Percentiles rank a stretch among this genome's conserved stretches.
phyloP scores from a whole-genome alignment of 441 rosid genomes.

The Raphanus hybrid region DNA sequence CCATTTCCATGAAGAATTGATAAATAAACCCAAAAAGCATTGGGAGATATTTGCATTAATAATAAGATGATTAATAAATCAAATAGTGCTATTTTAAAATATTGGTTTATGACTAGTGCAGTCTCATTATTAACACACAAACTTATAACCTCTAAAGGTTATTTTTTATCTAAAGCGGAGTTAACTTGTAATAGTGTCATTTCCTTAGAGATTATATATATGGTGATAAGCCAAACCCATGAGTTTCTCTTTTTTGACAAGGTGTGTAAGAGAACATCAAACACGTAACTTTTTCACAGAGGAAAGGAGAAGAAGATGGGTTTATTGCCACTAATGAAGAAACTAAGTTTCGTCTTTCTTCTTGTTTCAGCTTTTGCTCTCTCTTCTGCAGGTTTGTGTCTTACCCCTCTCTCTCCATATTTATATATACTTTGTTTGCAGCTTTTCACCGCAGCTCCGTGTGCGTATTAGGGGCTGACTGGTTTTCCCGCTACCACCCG shows the following conservation, averaged over 20 bases:
- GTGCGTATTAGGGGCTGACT: too few relatives aligned
- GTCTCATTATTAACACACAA: background rate
- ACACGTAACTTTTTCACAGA: conserved; percentile 17
- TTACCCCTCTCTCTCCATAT: background rate
- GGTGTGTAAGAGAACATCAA: conserved; percentile 25
- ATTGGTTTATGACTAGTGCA: background rate
- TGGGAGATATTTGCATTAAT: conserved; percentile 33
- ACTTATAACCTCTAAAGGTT: conserved; percentile 3
- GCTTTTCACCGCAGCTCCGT: conserved; percentile 34
- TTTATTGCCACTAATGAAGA: conserved; percentile 51
- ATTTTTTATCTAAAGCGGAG: conserved; percentile 6
- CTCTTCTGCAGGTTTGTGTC: conserved; percentile 62
- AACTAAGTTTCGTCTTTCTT: conserved; percentile 63
- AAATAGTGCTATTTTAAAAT: background rate
- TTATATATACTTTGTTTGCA: conserved; percentile 19
- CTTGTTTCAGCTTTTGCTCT: conserved; percentile 62
- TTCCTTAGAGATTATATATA: conserved; percentile 35
- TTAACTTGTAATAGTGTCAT: conserved; percentile 27
- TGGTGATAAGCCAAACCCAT: conserved; percentile 20
- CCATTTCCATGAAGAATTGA: conserved; percentile 24
- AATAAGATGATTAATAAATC: background rate
- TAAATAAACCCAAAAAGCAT: conserved; percentile 32
- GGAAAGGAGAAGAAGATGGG: conserved; percentile 43
- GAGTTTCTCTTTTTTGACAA: conserved; percentile 15
- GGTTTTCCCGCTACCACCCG: too few relatives aligned